Base-by-base conservation (phyloP, 164 flowering plant species). In the Malania oleifera region DNA sequence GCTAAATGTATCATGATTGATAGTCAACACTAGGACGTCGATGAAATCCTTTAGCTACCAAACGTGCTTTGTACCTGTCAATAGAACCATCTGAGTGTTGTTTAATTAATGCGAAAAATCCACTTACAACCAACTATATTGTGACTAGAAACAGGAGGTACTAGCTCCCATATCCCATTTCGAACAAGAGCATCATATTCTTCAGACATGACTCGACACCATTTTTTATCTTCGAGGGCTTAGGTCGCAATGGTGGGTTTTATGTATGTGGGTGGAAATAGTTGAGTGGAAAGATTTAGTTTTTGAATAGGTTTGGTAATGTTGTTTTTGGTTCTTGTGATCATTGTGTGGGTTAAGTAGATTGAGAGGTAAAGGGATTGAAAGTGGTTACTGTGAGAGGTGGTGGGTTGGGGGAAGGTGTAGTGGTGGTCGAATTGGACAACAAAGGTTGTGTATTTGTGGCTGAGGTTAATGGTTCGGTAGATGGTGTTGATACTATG, bases 141-240 rank as follows among this genome's bases (percentile, higher is more conserved):
- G 1, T 46, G 50, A 2, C 20, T 20, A 1, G 2, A 25, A 17
- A 13, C 11, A 2, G 55, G 31, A 3, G 55, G 55, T 18, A 52
- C 55, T 1, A 52, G 55, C 28, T 26, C 55, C 55, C 55, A 52
- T 26, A 38, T 54, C 12, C 41, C 57, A 54, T 54, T 54, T 18
- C 57, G 43, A 54, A 54, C 57, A 54, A 54, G 57, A 54, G 57
- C 62, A 18, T 57, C 54, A 57, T 6, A 49, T 14, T 64, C 62
- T 14, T 64, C 29, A 15, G 55, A 22, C 56, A 64, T 64, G 8
- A 61, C 62, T 13, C 5, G 20, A 20, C 41, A 46, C 56, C 57
- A 64, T 29, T 40, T 13, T 14, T 19, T 38, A 51, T 61, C 23
- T 52, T 61, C 51, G 19, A 48, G 43, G 35, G 63, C 57, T 54